Evolutionary conservation across 495 filamentous ascomycete genomes (phyloP), one percentile per base, ranked within the genome.

Genomic region (Annulohypoxylon maeteangense): DNA sequence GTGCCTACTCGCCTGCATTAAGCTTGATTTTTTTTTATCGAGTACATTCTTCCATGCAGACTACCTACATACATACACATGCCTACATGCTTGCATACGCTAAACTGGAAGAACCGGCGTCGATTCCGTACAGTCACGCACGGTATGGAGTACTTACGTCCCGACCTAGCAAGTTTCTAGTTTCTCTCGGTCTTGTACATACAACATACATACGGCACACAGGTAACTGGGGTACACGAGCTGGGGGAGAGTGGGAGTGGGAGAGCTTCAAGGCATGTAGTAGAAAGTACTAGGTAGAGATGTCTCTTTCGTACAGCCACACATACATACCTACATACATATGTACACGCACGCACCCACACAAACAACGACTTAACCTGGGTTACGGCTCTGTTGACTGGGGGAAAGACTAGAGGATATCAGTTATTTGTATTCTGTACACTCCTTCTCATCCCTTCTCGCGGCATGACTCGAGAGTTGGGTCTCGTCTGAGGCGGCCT

Each of bases 61-160:
- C 61, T 51, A 61, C 56, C 36, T 64, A 64, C 50, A 42, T 38
- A 47, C 45, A 40, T 16, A 22, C 8, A 36, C 45, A 40, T 67
- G 40, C 32, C 44, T 60, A 67, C 48, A 62, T n/a, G 42, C 65
- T 54, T 72, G 55, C 60, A 68, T 59, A 67, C 53, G 67, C 60
- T 69, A 69, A 50, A 53, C 54, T 56, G 61, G 65, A 60, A 68
- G 51, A 65, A 55, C 65, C 56, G 62, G 65, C 61, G 36, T 57
- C n/a, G 62, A 61, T 65, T 63, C 65, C 70, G 60, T 72, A 65
- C 70, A 67, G 65, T 65, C 54, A 31, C 51, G 32, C 70, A 73
- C 70, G 53, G 70, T 73, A 65, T 65, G 47, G 48, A 53, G 38
- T 62, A 57, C 60, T 23, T 64, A 0, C 16, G 58, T 20, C 29